These are phyloP conservation scores for Fomitopsis schrenkii DNA, from an alignment of 1,284 basidiomycete genomes.

Conservation along the genomic window DNA sequence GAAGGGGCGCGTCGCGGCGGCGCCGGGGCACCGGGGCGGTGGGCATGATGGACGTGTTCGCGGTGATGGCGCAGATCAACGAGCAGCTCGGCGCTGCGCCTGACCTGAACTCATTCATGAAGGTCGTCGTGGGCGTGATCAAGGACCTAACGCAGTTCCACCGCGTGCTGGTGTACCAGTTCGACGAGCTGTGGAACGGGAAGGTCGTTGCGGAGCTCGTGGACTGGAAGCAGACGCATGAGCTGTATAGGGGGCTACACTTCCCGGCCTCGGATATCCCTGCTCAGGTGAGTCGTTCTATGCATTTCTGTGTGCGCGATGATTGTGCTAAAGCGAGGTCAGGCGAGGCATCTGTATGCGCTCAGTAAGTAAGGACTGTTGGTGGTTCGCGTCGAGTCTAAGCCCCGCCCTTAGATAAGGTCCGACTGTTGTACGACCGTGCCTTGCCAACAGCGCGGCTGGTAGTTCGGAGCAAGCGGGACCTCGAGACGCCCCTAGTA, in stretches of 20 bases:
- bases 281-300: conserved; percentile 39
- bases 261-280: conserved; percentile 64
- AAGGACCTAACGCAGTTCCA: conserved; percentile 85
- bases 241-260: conserved; percentile 74
- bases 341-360: conserved; percentile 28
- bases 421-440: conserved; percentile 79
- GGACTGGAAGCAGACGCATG: conserved; percentile 78
- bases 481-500: conserved; percentile 71
- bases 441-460: conserved; percentile 76
- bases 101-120: conserved; percentile 72
- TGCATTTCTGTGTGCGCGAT: neutral
- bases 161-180: conserved; percentile 87
- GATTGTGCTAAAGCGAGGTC: neutral
- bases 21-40: conserved; percentile 33
- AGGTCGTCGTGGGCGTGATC: conserved; percentile 77
- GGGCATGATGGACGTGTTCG: conserved; percentile 80
- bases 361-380: conserved; percentile 21
- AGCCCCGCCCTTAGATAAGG: conserved; percentile 53
- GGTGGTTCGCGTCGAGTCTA: neutral
- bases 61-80: conserved; percentile 81
- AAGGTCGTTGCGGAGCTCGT: conserved; percentile 83
- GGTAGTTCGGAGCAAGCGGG: conserved; percentile 61
- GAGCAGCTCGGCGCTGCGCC: conserved; percentile 75
- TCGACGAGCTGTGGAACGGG: conserved; percentile 70
- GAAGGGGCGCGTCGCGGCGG: conserved; percentile 17